These are phyloP conservation scores for Chlamydomonas urium DNA, from an alignment of 139 green algal species.

Conservation along the genomic window DNA sequence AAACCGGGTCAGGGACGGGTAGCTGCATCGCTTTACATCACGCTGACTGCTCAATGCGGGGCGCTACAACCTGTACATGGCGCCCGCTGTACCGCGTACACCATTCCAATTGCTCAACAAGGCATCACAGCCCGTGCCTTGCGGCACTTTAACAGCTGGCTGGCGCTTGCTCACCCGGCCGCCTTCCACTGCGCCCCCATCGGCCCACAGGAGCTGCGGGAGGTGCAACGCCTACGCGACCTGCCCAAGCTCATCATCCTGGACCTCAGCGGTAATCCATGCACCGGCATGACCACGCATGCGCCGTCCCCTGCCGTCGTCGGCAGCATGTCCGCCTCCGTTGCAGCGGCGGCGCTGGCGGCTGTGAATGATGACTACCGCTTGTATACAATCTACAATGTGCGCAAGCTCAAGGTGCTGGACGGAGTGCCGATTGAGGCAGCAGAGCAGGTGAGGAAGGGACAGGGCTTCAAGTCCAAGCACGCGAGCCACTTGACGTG, in stretches of 20 bases:
- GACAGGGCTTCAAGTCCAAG: constrained; percentile 35
- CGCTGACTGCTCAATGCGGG: too few species aligned
- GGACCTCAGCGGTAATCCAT: constrained; percentile 61
- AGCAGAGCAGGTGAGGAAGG: constrained; percentile 59
- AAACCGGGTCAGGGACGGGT: too few species aligned
- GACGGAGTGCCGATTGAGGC: constrained; percentile 56
- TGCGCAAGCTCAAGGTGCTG: constrained; percentile 72
- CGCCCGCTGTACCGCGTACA: too few species aligned
- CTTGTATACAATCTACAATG: constrained; percentile 57
- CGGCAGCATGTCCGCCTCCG: not conserved
- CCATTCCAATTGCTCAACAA: too few species aligned
- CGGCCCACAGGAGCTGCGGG: constrained; percentile 47
- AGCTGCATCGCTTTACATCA: too few species aligned
- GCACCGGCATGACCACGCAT: not conserved
- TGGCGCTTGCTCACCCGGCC: too few species aligned
- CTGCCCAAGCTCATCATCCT: constrained; percentile 71
- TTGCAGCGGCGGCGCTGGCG: not conserved
- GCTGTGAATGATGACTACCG: constrained; percentile 48
- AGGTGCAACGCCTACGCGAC: constrained; percentile 52
- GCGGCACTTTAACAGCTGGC: too few species aligned
- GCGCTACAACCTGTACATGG: too few species aligned
- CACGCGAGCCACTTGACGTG: constrained; percentile 55
- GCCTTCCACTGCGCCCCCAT: too few species aligned
- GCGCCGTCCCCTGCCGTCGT: constrained; percentile 11
- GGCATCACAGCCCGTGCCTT: too few species aligned